phyloP scores from a whole-genome alignment of 768 basidiomycete genomes.

The Suillus tomentosus region DNA sequence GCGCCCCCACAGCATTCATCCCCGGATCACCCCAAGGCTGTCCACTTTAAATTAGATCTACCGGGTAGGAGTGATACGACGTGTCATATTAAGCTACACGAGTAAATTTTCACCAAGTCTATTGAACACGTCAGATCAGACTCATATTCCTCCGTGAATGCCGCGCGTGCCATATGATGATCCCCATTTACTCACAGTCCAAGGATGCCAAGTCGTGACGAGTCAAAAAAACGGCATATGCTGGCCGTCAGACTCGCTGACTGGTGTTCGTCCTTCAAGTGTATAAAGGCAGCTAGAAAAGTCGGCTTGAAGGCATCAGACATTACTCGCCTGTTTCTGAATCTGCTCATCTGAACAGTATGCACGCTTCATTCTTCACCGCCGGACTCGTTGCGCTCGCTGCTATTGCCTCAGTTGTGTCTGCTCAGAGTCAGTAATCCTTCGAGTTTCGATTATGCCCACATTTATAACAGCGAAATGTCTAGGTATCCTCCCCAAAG shows the following conservation, averaged over 20 bases:
- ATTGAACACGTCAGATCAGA: too few relatives aligned
- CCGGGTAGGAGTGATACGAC: too few relatives aligned
- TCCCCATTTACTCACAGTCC: background rate
- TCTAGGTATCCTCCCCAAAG: background rate
- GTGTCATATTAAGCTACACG: too few relatives aligned
- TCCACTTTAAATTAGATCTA: too few relatives aligned
- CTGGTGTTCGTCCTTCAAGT: background rate
- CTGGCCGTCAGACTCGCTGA: too few relatives aligned
- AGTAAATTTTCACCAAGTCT: too few relatives aligned
- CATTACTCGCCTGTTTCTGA: background rate
- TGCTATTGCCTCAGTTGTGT: slow-evolving; percentile 3
- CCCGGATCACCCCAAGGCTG: too few relatives aligned
- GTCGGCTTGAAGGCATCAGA: background rate
- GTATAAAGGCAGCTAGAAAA: slow-evolving; percentile 23
- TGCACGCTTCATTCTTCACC: slow-evolving; percentile 24
- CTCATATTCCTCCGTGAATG: background rate
- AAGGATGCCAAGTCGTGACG: background rate
- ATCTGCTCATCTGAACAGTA: slow-evolving; percentile 7
- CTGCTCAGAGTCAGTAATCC: slow-evolving; percentile 22
- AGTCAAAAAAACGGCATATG: background rate
- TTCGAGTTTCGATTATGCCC: background rate
- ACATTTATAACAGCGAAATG: background rate
- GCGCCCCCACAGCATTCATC: too few relatives aligned
- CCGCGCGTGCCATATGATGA: background rate
- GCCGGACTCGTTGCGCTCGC: slow-evolving; percentile 18